These are phyloP conservation scores for Lyophyllum shimeji DNA, from an alignment of 768 basidiomycete species.

Conservation along the genomic window DNA sequence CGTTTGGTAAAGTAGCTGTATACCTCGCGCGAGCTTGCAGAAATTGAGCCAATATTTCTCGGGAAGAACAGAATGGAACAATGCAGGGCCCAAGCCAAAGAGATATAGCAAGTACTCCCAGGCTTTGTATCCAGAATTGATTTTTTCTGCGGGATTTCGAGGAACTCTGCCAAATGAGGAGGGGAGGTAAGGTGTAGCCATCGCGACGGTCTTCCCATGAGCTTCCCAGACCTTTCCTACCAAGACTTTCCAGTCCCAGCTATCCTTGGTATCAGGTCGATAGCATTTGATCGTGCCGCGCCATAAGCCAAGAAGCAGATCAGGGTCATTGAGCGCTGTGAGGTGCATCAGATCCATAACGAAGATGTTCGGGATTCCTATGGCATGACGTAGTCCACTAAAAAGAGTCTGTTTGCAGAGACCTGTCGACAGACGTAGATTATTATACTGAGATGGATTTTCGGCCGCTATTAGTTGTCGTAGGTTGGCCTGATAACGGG, in stretches of 20 bases:
- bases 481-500: conserved; percentile 7
- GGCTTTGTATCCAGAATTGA: conserved; percentile 30
- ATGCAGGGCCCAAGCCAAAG: conserved; percentile 24
- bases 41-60: conserved; percentile 23
- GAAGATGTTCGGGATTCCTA: conserved; percentile 35
- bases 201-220: conserved; percentile 12
- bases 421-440: conserved; percentile 29
- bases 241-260: conserved; percentile 8
- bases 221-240: conserved; percentile 11
- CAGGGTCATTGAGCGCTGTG: conserved; percentile 30
- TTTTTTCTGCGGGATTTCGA: conserved; percentile 29
- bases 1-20: conserved; percentile 24
- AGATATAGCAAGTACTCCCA: conserved; percentile 27
- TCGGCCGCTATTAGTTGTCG: neutral
- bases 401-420: conserved; percentile 36
- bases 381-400: conserved; percentile 25
- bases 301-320: conserved; percentile 36
- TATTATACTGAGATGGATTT: conserved; percentile 1
- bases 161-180: conserved; percentile 27
- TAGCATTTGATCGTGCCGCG: conserved; percentile 28
- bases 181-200: conserved; percentile 9
- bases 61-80: conserved; percentile 26
- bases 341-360: conserved; percentile 45
- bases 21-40: conserved; percentile 26
- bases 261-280: conserved; percentile 5